phyloP scores from a whole-genome alignment of 208 protist genomes.

The Leishmania braziliensis region DNA sequence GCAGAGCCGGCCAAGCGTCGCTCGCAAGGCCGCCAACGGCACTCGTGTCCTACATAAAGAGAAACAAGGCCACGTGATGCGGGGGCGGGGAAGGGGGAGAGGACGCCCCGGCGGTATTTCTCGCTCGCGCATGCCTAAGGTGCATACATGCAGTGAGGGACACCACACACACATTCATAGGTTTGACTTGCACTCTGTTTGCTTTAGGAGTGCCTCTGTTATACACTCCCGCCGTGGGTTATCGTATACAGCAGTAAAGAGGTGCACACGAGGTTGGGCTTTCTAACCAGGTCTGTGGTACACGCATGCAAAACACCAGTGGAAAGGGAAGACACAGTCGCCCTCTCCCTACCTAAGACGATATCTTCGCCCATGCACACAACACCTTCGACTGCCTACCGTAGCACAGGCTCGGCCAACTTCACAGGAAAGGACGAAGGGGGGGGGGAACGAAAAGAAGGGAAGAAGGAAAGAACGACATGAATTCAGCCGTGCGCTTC shows the following conservation, averaged over 20 bases:
- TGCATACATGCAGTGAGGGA: background rate
- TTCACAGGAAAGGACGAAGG: background rate
- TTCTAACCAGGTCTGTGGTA: background rate
- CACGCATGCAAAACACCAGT: background rate
- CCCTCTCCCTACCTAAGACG: no score
- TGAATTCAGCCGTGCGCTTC: background rate
- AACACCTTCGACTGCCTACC: background rate
- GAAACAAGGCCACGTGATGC: background rate
- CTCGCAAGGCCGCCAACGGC: background rate
- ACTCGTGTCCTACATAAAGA: background rate
- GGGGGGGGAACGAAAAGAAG: slow-evolving; percentile 2
- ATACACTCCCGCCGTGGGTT: background rate
- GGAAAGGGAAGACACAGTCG: background rate
- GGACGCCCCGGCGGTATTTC: background rate
- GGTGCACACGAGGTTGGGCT: background rate
- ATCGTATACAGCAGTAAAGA: background rate
- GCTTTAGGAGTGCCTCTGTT: background rate
- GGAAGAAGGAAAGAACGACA: background rate
- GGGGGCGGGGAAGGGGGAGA: background rate
- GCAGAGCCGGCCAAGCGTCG: background rate
- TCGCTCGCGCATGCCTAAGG: background rate
- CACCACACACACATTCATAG: background rate
- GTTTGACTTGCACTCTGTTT: background rate
- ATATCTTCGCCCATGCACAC: background rate
- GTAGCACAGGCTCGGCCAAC: background rate